Conservation (phyloP, 495 filamentous ascomycete genomes). For the Podospora australis region DNA sequence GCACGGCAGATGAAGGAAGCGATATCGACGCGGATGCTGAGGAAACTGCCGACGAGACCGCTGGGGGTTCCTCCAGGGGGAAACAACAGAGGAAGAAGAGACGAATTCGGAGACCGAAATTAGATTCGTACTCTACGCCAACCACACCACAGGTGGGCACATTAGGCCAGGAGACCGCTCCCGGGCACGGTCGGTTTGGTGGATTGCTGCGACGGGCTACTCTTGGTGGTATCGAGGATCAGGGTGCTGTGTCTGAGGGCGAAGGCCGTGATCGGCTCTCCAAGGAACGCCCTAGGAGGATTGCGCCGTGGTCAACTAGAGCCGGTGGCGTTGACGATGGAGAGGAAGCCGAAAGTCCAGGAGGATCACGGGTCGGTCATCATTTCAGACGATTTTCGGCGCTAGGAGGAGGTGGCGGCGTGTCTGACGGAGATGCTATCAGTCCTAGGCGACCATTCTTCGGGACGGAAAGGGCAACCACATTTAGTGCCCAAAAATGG, state of each 20-base stretch:
- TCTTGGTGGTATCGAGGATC: conserved; percentile 60
- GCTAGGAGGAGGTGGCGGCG: conserved; percentile 54
- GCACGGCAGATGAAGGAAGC: conserved; percentile 55
- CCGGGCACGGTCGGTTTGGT: conserved; percentile 28
- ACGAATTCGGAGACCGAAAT: conserved; percentile 44
- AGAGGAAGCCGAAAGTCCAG: conserved; percentile 39
- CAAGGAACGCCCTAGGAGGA: conserved; percentile 47
- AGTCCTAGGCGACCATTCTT: conserved; percentile 46
- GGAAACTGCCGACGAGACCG: conserved; percentile 55
- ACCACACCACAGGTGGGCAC: conserved; percentile 28
- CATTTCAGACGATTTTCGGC: conserved; percentile 70
- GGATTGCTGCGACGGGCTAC: conserved; percentile 61
- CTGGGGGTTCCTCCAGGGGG: conserved; percentile 37
- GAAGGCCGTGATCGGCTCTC: conserved; percentile 73
- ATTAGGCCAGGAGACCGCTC: conserved; percentile 24
- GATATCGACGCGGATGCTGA: conserved; percentile 71
- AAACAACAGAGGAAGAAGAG: conserved; percentile 46
- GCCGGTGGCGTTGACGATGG: conserved; percentile 21
- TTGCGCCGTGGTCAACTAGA: conserved; percentile 44
- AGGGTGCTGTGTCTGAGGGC: conserved; percentile 76
- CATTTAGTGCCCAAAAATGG: conserved; percentile 80
- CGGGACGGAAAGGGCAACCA: conserved; percentile 60
- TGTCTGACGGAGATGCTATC: conserved; percentile 46
- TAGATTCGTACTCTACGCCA: conserved; percentile 40
- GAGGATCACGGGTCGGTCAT: conserved; percentile 59